Conservation (phyloP, 495 filamentous ascomycete genomes). For the Aspergillus homomorphus region DNA sequence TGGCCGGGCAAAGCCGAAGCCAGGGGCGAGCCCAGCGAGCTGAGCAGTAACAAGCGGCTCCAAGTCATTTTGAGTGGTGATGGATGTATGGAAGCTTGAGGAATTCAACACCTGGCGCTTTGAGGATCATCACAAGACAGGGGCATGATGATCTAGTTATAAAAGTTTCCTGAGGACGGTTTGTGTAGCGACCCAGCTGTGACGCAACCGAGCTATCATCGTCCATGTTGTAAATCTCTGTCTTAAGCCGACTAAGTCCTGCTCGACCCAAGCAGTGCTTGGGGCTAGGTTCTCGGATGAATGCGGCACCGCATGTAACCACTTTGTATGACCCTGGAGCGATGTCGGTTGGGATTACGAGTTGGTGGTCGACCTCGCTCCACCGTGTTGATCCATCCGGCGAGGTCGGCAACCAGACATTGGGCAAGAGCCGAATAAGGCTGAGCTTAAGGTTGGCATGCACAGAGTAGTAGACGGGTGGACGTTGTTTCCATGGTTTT, state of each 20-base stretch:
- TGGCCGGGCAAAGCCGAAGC: not conserved
- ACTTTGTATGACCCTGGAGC: not conserved
- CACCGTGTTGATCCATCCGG: not conserved
- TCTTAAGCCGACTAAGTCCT: not conserved
- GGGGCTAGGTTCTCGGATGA: not conserved
- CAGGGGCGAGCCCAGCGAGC: not conserved
- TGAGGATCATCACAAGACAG: not conserved
- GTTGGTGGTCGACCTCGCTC: not conserved
- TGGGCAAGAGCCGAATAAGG: not conserved
- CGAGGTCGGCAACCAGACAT: too few relatives aligned
- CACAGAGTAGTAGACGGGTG: too few relatives aligned
- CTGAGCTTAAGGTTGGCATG: not conserved
- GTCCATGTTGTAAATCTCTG: not conserved
- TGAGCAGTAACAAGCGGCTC: not conserved
- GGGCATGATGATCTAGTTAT: not conserved
- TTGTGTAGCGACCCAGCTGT: not conserved
- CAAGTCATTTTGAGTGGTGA: not conserved
- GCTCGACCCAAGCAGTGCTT: not conserved
- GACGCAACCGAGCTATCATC: slow-evolving; percentile 4
- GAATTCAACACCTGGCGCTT: not conserved
- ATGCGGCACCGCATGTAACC: slow-evolving; percentile 1
- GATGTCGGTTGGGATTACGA: not conserved
- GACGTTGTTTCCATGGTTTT: not conserved
- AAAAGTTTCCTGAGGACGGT: not conserved
- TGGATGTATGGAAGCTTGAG: not conserved